phyloP scores from a whole-genome alignment of 2,329 filamentous ascomycete species.

The Fusarium pseudocircinatum region DNA sequence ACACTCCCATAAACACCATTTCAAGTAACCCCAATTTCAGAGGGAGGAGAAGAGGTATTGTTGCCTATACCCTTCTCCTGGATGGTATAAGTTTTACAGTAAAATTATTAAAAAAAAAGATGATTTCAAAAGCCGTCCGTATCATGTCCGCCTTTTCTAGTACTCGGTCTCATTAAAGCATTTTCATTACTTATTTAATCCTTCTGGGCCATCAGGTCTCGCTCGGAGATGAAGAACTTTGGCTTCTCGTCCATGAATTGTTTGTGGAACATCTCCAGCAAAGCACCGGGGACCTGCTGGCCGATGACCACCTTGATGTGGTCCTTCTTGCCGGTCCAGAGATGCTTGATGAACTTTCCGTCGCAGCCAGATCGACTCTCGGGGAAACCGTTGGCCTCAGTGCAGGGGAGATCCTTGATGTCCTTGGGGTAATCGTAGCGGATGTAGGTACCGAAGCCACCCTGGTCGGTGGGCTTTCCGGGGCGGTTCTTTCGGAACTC shows the following conservation, averaged over 20 bases:
- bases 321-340: constrained; percentile 55
- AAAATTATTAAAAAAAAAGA: constrained; percentile 42
- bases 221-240: constrained; percentile 50
- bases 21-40: constrained; percentile 25
- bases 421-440: constrained; percentile 54
- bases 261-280: constrained; percentile 50
- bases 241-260: constrained; percentile 48
- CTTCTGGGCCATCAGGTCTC: constrained; percentile 44
- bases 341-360: constrained; percentile 55
- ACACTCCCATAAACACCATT: constrained; percentile 42
- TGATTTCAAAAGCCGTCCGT: constrained; percentile 32
- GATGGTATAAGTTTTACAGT: constrained; percentile 38
- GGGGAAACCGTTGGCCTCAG: constrained; percentile 56
- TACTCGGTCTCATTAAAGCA: constrained; percentile 34
- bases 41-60: constrained; percentile 15
- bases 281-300: constrained; percentile 50
- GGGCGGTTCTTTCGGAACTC: constrained; percentile 50
- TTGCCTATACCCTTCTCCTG: constrained; percentile 27
- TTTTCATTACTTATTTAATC: constrained; percentile 36
- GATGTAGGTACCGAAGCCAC: constrained; percentile 55
- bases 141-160: constrained; percentile 31
- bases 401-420: constrained; percentile 53
- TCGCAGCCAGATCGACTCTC: constrained; percentile 51
- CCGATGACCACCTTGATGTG: constrained; percentile 53
- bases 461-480: constrained; percentile 54